phyloP scores from a whole-genome alignment of 2,329 filamentous ascomycete genomes.

The Sclerotinia spermophila region DNA sequence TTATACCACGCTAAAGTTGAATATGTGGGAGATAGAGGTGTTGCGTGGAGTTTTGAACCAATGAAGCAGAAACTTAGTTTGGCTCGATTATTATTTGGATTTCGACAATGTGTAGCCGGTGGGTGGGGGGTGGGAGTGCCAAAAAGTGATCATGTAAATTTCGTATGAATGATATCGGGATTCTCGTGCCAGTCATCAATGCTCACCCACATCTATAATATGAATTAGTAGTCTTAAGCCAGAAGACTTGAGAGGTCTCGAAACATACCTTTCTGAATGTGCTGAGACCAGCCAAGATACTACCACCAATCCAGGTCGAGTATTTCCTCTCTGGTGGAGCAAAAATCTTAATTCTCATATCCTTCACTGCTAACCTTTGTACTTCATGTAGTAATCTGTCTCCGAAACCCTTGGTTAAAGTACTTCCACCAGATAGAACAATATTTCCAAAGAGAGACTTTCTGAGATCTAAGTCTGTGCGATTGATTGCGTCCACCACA shows the following conservation, averaged over 20 bases:
- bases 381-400: constrained; percentile 89
- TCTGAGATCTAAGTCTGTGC: constrained; percentile 91
- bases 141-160: constrained; percentile 66
- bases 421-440: constrained; percentile 92
- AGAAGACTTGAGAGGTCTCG: background rate
- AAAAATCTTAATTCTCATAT: constrained; percentile 99
- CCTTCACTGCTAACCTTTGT: constrained; percentile 90
- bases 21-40: constrained; percentile 7
- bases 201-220: constrained; percentile 92
- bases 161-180: constrained; percentile 96
- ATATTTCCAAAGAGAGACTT: constrained; percentile 96
- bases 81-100: constrained; percentile 2
- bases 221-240: constrained; percentile 21
- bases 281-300: constrained; percentile 92
- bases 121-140: background rate
- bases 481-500: constrained; percentile 90
- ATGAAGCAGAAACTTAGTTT: background rate
- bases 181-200: constrained; percentile 99
- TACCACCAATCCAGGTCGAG: constrained; percentile 98
- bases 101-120: background rate
- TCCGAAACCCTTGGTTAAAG: constrained; percentile 93
- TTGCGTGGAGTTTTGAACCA: background rate
- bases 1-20: constrained; percentile 16
- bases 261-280: constrained; percentile 89
- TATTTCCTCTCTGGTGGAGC: constrained; percentile 97